Conservation (phyloP, 78 protist species). For the Dictyostelium discoideum region dicty_2.7 NC_007089.4:885501-886000, state of each 20-base stretch:
- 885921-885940: constrained; percentile 89
- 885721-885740: constrained; percentile 43
- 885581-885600: constrained; percentile 58
- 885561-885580: constrained; percentile 54
- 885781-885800: constrained; percentile 1
- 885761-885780: constrained; percentile 32
- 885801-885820: constrained; percentile 49
- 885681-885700: constrained; percentile 33
- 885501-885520: not conserved
- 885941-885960: constrained; percentile 81
- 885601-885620: constrained; percentile 6
- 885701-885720: not conserved
- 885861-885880: constrained; percentile 92
- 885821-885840: constrained; percentile 36
- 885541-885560: constrained; percentile 33
- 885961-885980: constrained; percentile 93
- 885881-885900: constrained; percentile 96
- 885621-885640: constrained; percentile 23
- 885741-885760: constrained; percentile 63
- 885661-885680: constrained; percentile 60
- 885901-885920: constrained; percentile 92
- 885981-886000: constrained; percentile 71
- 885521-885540: not conserved
- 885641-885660: constrained; percentile 62
- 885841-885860: constrained; percentile 39